Evolutionary conservation across 2,329 filamentous ascomycete species (phyloP).

Genomic region (Colletotrichum tofieldiae): DNA sequence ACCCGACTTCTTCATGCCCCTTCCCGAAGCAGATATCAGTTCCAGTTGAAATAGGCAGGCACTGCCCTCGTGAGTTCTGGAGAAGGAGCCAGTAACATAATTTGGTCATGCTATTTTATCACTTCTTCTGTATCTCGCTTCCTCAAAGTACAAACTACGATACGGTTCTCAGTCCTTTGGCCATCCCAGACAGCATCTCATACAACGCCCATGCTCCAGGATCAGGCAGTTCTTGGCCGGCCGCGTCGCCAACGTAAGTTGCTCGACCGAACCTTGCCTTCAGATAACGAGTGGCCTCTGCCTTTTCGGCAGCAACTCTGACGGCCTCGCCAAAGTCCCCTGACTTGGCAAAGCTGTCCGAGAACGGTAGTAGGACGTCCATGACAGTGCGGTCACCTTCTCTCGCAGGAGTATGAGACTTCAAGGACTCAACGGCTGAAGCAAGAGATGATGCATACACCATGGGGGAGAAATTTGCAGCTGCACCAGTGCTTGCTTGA

Average conservation of each 20-base stretch:
- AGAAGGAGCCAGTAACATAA: too few relatives aligned
- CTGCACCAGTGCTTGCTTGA: neutral
- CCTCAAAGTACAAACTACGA: neutral
- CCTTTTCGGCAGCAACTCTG: constrained; percentile 48
- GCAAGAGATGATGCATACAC: constrained; percentile 46
- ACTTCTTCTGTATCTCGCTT: neutral
- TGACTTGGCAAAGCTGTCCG: constrained; percentile 42
- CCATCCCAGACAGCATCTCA: constrained; percentile 45
- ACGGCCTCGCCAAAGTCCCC: constrained; percentile 56
- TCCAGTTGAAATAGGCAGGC: too few relatives aligned
- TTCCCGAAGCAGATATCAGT: too few relatives aligned
- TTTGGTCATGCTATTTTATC: too few relatives aligned
- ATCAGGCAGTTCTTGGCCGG: constrained; percentile 49
- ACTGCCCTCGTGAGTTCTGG: too few relatives aligned
- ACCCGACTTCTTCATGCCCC: too few relatives aligned
- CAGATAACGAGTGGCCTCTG: constrained; percentile 48
- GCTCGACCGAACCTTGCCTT: constrained; percentile 50
- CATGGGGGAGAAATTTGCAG: constrained; percentile 11
- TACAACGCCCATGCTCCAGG: constrained; percentile 53
- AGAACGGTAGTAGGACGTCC: constrained; percentile 46
- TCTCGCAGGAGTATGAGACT: constrained; percentile 48
- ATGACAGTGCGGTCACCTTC: constrained; percentile 49
- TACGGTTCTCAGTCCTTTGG: neutral
- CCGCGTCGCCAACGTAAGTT: constrained; percentile 49
- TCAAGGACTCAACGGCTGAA: constrained; percentile 45